Conservation (phyloP, 441 rosid species). For the Brassica hybrid region DNA sequence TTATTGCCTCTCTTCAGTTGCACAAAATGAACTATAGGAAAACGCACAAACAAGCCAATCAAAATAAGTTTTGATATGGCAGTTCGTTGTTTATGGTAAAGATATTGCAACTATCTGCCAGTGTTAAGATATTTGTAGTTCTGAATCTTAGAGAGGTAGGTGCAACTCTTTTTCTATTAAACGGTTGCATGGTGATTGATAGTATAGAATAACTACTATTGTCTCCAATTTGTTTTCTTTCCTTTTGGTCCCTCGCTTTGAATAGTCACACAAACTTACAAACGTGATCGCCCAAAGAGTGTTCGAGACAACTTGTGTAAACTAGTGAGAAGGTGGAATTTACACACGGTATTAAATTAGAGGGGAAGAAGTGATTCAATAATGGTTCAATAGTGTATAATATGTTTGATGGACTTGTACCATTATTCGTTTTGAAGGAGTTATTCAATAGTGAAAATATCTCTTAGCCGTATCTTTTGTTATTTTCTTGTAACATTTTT, state of each 20-base stretch:
- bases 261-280: not conserved
- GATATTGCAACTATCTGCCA: not conserved
- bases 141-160: not conserved
- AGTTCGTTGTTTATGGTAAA: not conserved
- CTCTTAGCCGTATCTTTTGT: not conserved
- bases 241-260: not conserved
- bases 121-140: not conserved
- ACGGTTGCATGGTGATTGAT: not conserved
- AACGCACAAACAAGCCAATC: not conserved
- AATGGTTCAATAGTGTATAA: not conserved
- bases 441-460: not conserved
- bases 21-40: not conserved
- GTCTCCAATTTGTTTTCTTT: not conserved
- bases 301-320: not conserved
- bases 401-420: not conserved
- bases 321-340: slow-evolving; percentile 7
- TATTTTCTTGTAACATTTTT: not conserved
- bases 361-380: not conserved
- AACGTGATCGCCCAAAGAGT: not conserved
- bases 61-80: too few relatives aligned
- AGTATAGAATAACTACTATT: not conserved
- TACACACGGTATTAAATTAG: not conserved
- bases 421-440: not conserved
- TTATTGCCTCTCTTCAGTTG: slow-evolving; percentile 13
- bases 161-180: not conserved